Conservation (phyloP, 305 asterid species). For the Vinca major region DNA sequence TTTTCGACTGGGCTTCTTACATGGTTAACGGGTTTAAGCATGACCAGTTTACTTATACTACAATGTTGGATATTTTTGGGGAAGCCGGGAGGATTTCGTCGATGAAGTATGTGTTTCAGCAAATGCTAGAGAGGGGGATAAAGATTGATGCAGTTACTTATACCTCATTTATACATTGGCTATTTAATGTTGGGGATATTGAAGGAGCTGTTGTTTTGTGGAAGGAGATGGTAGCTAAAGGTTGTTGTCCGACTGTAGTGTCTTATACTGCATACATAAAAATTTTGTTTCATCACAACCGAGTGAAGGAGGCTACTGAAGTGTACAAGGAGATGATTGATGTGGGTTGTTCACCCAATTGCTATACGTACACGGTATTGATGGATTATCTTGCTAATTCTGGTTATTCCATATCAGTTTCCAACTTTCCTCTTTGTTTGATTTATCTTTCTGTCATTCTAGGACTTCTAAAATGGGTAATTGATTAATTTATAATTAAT, state of each 20-base stretch:
- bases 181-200: conserved; percentile 67
- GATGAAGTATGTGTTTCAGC: conserved; percentile 59
- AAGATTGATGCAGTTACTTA: conserved; percentile 70
- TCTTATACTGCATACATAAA: conserved; percentile 88
- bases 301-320: conserved; percentile 44
- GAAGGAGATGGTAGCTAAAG: conserved; percentile 66
- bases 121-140: conserved; percentile 62
- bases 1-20: conserved; percentile 74
- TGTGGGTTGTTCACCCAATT: conserved; percentile 61
- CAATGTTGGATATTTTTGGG: conserved; percentile 93
- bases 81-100: conserved; percentile 76
- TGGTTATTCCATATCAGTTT: conserved; percentile 26
- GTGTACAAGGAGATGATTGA: conserved; percentile 79
- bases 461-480: neutral
- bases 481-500: conserved; percentile 5
- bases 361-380: conserved; percentile 67
- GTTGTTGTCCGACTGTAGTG: conserved; percentile 62
- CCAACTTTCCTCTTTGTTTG: neutral
- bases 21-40: conserved; percentile 50
- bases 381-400: conserved; percentile 83
- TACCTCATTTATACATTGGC: conserved; percentile 79
- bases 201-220: conserved; percentile 59
- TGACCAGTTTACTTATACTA: conserved; percentile 86
- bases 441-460: neutral
- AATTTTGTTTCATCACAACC: conserved; percentile 55